Evolutionary conservation across 805 yeast genomes (phyloP), one percentile per base, ranked within the genome.

Genomic region (Saccharomycopsis babjevae): DNA sequence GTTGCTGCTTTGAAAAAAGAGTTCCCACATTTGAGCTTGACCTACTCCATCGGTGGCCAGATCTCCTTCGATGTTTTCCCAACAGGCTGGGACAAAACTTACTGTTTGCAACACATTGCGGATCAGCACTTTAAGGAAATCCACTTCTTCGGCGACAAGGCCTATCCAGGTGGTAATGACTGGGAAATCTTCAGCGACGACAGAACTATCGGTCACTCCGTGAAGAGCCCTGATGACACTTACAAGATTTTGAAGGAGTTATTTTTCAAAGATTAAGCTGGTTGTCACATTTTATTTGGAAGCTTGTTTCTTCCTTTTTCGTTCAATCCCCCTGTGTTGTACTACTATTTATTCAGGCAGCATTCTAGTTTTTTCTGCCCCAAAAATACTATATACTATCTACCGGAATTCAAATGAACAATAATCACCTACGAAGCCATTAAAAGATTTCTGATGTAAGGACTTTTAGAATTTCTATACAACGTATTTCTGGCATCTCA

Each of bases 71-170:
- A 94, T 72, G 98, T 94, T 66, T 94, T 94, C 93, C 99, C 99
- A 79, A 89, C 97, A 66, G 99, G 99, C 72, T 94, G 99, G 99
- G 99, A 94, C 78, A 94, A 94, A 84, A 94, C 99, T 65, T 94
- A 93, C 80, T 89, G 96, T 76, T 83, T 94, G 73, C 91, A 87
- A 76, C 99, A 93, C 77, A 92, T 94, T 69, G 89, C 77, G 70
- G 75, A 79, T 63, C 97, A 93, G 76, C 84, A 87, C 67, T 94
- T 92, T 79, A 80, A 84, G 71, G 81, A 83, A 69, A 90, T 94
- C 70, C 98, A 94, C 80, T 94, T 94, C 85, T 94, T 94, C 73
- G 99, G 99, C 78, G 99, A 94, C 83, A 94, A 94, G 83, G 82
- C 97, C 67, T 88, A 88, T 81, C 76, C 84, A 78, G 99, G 99